phyloP scores from a whole-genome alignment of 2,329 filamentous ascomycete species.

The Trichoderma sp. region DNA sequence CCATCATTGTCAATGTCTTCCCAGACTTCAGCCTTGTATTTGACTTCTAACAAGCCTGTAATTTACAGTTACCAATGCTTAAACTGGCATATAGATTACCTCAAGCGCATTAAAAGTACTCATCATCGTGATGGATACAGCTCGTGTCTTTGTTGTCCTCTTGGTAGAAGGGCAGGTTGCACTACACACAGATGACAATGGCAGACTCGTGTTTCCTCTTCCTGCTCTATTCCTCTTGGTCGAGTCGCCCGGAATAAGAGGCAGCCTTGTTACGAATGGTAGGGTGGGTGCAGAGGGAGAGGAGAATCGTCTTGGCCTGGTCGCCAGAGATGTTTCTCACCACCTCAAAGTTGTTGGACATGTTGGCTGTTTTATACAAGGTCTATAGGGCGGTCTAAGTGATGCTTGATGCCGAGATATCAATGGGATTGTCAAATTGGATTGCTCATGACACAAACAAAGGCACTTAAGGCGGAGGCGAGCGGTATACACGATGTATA shows the following conservation, averaged over 20 bases:
- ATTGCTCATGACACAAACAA: neutral
- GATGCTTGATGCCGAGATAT: neutral
- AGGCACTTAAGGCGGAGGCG: neutral
- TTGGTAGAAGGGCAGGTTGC: neutral
- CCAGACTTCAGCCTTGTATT: neutral
- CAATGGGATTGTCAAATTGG: neutral
- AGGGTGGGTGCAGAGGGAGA: neutral
- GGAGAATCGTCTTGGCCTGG: conserved; percentile 1
- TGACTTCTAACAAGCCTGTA: neutral
- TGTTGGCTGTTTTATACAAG: neutral
- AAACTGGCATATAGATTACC: neutral
- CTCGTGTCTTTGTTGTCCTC: neutral
- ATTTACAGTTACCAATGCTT: neutral
- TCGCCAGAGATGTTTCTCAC: neutral
- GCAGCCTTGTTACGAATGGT: neutral
- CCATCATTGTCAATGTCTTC: neutral
- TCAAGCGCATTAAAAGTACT: neutral
- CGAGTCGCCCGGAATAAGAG: neutral
- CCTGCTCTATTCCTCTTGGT: neutral
- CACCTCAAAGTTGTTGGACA: neutral
- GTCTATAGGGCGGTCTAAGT: neutral
- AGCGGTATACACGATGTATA: neutral
- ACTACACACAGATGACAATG: conserved; percentile 8
- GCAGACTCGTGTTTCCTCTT: neutral
- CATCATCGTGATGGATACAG: neutral